phyloP scores from a whole-genome alignment of 2,329 filamentous ascomycete species.

The Diplodia scrobiculata region DNA sequence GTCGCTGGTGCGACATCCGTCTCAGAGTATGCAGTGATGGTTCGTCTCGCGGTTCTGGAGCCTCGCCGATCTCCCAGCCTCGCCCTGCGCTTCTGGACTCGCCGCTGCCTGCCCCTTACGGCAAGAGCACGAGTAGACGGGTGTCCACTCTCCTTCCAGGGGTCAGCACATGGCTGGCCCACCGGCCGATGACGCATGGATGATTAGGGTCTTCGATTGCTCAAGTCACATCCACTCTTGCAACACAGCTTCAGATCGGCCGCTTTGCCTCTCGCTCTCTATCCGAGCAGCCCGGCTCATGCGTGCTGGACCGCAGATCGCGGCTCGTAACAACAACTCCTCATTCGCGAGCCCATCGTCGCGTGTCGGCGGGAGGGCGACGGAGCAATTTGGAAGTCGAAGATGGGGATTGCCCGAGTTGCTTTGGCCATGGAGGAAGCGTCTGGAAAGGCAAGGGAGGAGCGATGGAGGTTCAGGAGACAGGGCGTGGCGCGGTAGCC shows the following conservation, averaged over 20 bases:
- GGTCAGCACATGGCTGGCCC: slow-evolving; percentile 15
- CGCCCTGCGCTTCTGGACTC: background rate
- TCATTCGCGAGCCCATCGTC: background rate
- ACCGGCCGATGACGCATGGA: slow-evolving; percentile 13
- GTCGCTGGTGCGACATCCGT: slow-evolving; percentile 17
- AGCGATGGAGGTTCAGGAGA: background rate
- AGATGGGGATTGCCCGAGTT: background rate
- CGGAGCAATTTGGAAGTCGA: background rate
- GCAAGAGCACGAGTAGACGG: background rate
- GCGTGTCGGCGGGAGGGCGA: background rate
- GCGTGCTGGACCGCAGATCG: slow-evolving; percentile 6
- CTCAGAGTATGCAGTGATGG: slow-evolving; percentile 4
- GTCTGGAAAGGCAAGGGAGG: background rate
- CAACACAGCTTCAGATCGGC: background rate
- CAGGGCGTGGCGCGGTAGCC: background rate
- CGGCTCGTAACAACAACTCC: background rate
- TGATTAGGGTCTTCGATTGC: background rate
- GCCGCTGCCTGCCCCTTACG: slow-evolving; percentile 3
- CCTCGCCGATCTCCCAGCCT: slow-evolving; percentile 15
- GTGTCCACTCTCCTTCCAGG: background rate
- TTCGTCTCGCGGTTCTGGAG: background rate
- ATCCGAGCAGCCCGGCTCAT: slow-evolving; percentile 14
- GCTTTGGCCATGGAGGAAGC: background rate
- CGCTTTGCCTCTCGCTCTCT: background rate
- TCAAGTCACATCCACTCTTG: background rate